A percentile compares a stretch with the other conserved stretches of the same genome.
Conservation (phyloP, 169 alveolate species). For the Neospora caninum region DNA sequence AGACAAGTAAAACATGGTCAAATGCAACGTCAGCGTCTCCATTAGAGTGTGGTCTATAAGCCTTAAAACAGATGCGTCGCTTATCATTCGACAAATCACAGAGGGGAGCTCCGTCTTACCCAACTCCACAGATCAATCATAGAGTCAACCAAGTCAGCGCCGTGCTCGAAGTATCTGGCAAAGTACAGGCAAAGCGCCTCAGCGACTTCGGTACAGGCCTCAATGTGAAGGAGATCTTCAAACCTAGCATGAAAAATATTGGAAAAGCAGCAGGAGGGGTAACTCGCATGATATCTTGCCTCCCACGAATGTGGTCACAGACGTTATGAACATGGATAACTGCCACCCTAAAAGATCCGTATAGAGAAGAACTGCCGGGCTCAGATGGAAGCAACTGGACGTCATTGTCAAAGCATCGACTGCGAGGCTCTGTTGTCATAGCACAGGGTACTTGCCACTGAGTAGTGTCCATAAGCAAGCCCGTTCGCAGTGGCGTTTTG, state of each 20-base stretch:
- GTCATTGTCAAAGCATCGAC: too few relatives aligned
- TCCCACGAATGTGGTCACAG: too few relatives aligned
- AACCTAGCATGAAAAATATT: constrained; percentile 7
- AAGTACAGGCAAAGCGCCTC: constrained; percentile 64
- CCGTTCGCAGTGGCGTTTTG: too few relatives aligned
- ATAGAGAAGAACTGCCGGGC: too few relatives aligned
- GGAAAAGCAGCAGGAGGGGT: neutral
- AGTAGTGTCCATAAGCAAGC: too few relatives aligned
- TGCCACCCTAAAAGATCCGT: too few relatives aligned
- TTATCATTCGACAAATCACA: neutral
- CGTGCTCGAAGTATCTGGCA: constrained; percentile 56
- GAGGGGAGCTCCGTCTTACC: constrained; percentile 27
- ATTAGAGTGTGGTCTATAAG: neutral
- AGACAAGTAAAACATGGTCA: neutral
- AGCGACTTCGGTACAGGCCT: constrained; percentile 60
- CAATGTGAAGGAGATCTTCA: constrained; percentile 52
- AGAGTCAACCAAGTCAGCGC: constrained; percentile 53
- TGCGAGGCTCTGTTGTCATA: too few relatives aligned
- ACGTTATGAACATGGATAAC: too few relatives aligned
- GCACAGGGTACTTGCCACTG: too few relatives aligned
- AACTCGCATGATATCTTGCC: too few relatives aligned
- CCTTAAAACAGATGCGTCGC: neutral
- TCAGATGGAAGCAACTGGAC: too few relatives aligned
- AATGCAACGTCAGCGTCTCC: neutral
- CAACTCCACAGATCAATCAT: constrained; percentile 62